phyloP scores from a whole-genome alignment of 805 yeast genomes.

The Candida multigemmis region DNA sequence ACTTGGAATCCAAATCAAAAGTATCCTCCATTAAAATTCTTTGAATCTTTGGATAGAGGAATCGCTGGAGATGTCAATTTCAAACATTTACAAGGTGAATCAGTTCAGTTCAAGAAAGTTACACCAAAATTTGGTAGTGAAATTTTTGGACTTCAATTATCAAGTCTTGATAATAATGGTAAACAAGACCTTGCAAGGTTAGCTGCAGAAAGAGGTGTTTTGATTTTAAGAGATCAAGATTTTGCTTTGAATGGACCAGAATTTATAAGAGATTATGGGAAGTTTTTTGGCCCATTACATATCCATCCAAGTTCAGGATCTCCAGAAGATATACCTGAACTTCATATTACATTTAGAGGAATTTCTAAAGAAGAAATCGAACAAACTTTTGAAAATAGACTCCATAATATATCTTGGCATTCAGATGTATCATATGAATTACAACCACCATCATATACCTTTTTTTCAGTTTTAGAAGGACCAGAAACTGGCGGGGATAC shows the following conservation, averaged over 20 bases:
- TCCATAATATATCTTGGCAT: slow-evolving; percentile 32
- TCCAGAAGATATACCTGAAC: slow-evolving; percentile 15
- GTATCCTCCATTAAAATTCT: slow-evolving; percentile 13
- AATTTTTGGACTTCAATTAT: slow-evolving; percentile 17
- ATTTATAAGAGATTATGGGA: slow-evolving; percentile 13
- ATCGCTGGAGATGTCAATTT: slow-evolving; percentile 9
- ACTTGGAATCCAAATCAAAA: slow-evolving; percentile 22
- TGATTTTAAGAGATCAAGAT: slow-evolving; percentile 20
- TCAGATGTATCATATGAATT: slow-evolving; percentile 48
- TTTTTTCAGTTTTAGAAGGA: slow-evolving; percentile 42
- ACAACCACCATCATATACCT: slow-evolving; percentile 49
- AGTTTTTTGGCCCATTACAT: slow-evolving; percentile 9
- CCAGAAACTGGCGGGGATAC: slow-evolving; percentile 49
- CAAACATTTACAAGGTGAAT: slow-evolving; percentile 8
- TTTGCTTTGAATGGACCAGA: slow-evolving; percentile 28
- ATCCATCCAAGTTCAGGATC: slow-evolving; percentile 10
- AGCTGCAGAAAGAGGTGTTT: slow-evolving; percentile 23
- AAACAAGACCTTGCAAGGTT: slow-evolving; percentile 21
- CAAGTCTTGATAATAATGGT: slow-evolving; percentile 11
- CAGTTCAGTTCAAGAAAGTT: slow-evolving; percentile 8
- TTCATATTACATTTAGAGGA: slow-evolving; percentile 18
- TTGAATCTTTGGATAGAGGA: slow-evolving; percentile 17
- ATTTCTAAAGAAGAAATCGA: slow-evolving; percentile 12
- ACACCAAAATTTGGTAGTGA: slow-evolving; percentile 24
- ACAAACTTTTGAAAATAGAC: slow-evolving; percentile 10